A percentile compares a stretch with the other conserved stretches of the same genome.
Evolutionary conservation across 2,329 filamentous ascomycete genomes (phyloP).

Genomic region (Colletotrichum sp.): DNA sequence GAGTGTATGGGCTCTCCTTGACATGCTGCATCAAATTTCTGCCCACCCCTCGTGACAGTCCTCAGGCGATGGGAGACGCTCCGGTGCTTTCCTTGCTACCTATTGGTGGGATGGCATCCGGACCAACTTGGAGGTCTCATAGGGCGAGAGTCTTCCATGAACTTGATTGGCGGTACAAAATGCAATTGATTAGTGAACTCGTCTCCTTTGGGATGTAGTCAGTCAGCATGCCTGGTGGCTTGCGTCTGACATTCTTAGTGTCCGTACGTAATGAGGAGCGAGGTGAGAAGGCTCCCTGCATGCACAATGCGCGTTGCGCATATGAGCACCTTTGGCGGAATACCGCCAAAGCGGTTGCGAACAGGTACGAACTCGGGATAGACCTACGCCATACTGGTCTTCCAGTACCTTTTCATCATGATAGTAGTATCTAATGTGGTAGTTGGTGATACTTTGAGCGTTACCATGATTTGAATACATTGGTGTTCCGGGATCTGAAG

Average conservation of each 20-base stretch:
- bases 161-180: background rate
- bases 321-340: background rate
- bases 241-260: background rate
- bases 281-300: background rate
- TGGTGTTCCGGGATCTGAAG: background rate
- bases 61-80: background rate
- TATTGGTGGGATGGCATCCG: background rate
- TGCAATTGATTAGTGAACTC: background rate
- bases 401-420: background rate
- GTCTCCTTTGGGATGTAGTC: background rate
- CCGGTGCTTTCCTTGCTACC: background rate
- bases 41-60: background rate
- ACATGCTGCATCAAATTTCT: background rate
- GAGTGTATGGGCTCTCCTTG: background rate
- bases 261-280: background rate
- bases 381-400: background rate
- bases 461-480: background rate
- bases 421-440: background rate
- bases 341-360: background rate
- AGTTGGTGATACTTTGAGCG: background rate
- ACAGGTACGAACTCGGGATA: background rate
- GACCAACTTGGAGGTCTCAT: background rate
- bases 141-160: background rate
- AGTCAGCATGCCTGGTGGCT: background rate
- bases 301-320: background rate